Conservation (phyloP, 192 early-diverging fungal species). For the Backusella psychrophila region DNA sequence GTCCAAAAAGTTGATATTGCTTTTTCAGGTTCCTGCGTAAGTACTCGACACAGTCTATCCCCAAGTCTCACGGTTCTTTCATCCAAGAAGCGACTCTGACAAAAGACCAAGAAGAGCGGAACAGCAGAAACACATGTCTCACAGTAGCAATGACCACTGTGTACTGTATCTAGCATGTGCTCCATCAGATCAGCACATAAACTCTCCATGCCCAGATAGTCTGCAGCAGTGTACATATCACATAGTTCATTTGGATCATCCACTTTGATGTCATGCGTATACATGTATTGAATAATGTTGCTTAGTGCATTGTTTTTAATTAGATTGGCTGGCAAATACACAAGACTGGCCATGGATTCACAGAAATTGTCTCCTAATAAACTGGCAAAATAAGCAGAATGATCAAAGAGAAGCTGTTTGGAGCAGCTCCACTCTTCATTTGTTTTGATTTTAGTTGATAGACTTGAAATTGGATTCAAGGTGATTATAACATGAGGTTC, state of each 20-base stretch:
- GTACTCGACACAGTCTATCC: not conserved
- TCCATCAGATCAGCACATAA: conserved; percentile 2
- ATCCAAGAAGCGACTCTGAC: not conserved
- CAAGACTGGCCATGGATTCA: conserved; percentile 13
- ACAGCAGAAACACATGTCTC: not conserved
- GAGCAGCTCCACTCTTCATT: conserved; percentile 11
- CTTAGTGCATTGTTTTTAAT: conserved; percentile 2
- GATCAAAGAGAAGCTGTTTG: not conserved
- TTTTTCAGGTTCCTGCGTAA: conserved; percentile 27
- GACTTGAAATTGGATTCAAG: not conserved
- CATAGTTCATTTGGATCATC: not conserved
- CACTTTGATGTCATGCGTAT: conserved; percentile 10
- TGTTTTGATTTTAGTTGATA: not conserved
- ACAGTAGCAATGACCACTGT: conserved; percentile 20
- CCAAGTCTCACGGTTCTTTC: not conserved
- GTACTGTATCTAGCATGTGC: not conserved
- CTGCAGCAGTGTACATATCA: conserved; percentile 24
- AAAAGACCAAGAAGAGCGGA: not conserved
- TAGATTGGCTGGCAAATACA: conserved; percentile 9
- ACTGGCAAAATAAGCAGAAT: conserved; percentile 30
- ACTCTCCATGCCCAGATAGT: conserved; percentile 30
- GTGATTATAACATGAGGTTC: not conserved
- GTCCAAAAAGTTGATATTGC: conserved; percentile 21
- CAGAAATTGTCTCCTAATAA: conserved; percentile 25
- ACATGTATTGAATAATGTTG: conserved; percentile 24